Base-by-base conservation (phyloP, 352 stramenopile species). In the Halophytophthora polymorphica region DNA sequence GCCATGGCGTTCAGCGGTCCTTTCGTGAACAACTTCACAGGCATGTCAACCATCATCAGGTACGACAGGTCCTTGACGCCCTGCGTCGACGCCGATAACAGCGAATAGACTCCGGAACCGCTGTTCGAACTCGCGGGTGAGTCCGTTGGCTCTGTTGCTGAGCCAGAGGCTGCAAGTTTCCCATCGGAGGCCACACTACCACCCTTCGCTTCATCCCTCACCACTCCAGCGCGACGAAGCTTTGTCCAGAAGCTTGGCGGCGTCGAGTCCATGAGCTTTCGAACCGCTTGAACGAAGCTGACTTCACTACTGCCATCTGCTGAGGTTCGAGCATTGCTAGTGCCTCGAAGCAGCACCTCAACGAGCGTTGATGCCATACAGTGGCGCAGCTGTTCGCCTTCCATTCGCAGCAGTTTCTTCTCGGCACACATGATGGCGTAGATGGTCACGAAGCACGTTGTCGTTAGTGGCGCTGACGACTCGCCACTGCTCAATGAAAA, bases 401-500 rank as follows among this genome's bases (percentile, higher is more conserved):
- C 54, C 78, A 93, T 89, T 19, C 74, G 75, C 45, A 86, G 47
- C 17, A 93, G 64, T 21, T 72, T 61, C 62, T 90, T 88, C 33
- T 86, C 75, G 2, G 71, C 58, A 13, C 58, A 50, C 6, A 90
- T 53, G 25, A 88, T 58, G 34, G 83, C 73, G 48, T 72, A 80
- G n/a, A 85, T 63, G 7, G 68, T 66, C 18, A 75, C 57, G 25
- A 67, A 75, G 21, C 54, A 71, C 21, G 39, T 17, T 8, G 53
- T 56, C 11, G 51, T 51, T 14, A 70, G 56, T 29, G 49, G 53
- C 18, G 42, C 36, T 54, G 47, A 1, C 3, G 15, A 15, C 14
- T 51, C 31, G 25, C 45, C 40, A 17, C 62, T 53, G 15, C 42
- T 38, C 6, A 33, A 48, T 25, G 45, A 21, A 31, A 71, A 62